Base-by-base conservation (phyloP, 129 eudicot genomes). In the Solidago caesia region DNA sequence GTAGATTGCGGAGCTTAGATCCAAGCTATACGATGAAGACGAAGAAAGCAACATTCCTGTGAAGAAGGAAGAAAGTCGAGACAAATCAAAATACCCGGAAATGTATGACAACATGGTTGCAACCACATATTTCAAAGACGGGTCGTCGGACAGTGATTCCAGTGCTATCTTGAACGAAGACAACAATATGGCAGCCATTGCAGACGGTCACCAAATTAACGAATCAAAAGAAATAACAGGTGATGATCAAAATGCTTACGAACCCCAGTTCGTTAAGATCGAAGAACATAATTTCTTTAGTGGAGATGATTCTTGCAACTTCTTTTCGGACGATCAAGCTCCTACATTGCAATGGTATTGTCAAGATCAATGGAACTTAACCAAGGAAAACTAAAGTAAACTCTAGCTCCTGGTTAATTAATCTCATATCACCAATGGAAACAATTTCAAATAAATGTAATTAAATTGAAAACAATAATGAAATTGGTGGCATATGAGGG, bases 121-220 rank as follows among this genome's bases (percentile, higher is more conserved):
- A 72, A 71, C 81, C 49, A 48, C 82, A 1, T 57, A 79, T 74
- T 81, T 79, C 73, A 91, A 89, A 82, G 97, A 92, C 39, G 96
- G 95, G 26, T 87, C 90, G 4, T 92, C 96, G 0, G 96, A 90
- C 7, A 91, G 91, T 33, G 95, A 91, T 72, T 85, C 98, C 3
- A 92, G 98, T 68, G 98, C 96, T 12, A 92, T 92, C 67, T 60
- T 92, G 68, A 89, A 92, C 73, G 96, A 92, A 44, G 98, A 89
- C 12, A 79, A 74, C 72, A 85, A 79, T 69, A 61, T 44, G 12
- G 13, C 70, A 7, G 56, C 79, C 6, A 21, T 16, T 46, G 8
- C 77, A 4, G 74, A 76, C 0, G 70, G 61, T 16, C 27, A 78
- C 74, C 71, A 59, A 4, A 81, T 87, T 49, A 41, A 73, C 1